Evolutionary conservation across 331 rosid species (phyloP), one percentile per base, ranked within the genome.

Genomic region (Rhamnella rubrinervis): DNA sequence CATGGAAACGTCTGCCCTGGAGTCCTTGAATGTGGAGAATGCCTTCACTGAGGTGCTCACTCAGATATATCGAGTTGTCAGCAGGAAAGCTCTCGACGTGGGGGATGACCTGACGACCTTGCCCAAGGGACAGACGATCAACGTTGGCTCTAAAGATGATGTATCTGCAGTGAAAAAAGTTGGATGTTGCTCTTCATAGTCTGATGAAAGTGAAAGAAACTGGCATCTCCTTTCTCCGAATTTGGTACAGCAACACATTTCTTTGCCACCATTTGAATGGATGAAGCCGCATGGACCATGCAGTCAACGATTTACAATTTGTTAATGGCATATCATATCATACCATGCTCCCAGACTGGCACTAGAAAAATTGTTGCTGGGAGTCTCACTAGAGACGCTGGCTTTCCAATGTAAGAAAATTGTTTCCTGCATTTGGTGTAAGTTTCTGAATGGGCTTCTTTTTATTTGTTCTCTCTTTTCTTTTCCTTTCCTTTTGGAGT

Each of bases 1-100:
- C 70, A 90, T 90, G 96, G 93, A 90, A 61, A 90, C 96, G 8
- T 90, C 96, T 70, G 96, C 96, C 13, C 78, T 84, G 0, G 96
- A 90, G 74, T 85, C 96, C 52, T 80, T 90, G 78, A 90, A 90
- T 55, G 96, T 90, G 6, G 96, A 90, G 49, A 82, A 78, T 69
- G 76, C 96, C 51, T 90, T 90, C 83, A 90, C 93, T 46, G 96
- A 90, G 59, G 96, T 90, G 53, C 91, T 90, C 38, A 83, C 89
- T 40, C 96, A 90, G 73, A 87, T 88, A 67, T 85, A 87, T 35
- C 85, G 77, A 3, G 91, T 90, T 4, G 96, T 85, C 15, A 90
- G 93, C 75, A 76, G 80, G 83, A 90, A 85, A 71, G 82, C 92
- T 44, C 93, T 90, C 15, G 93, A 90, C 73, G 77, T 87, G n/a